Base-by-base conservation (phyloP, 139 green algal species). In the Micromonas pusilla region DNA sequence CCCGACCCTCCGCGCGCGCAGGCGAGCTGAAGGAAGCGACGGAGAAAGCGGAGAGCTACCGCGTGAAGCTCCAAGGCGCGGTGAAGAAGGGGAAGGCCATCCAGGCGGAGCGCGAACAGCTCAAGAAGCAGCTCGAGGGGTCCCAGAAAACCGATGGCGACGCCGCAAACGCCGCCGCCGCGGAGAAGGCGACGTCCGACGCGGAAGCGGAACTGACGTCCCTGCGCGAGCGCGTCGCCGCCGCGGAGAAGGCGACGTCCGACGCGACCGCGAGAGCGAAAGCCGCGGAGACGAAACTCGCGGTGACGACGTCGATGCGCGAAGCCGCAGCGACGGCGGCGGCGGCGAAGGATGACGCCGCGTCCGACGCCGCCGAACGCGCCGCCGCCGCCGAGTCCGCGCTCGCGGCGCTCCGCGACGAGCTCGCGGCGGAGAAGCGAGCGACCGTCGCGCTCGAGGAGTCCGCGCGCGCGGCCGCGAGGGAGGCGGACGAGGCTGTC, bases 181-280 rank as follows among this genome's bases (percentile, higher is more conserved):
- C n/a, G n/a, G n/a, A n/a, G 45, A 57, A 57, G 45, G 45, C 9
- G 45, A 57, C 45, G 45, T 9, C 16, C 45, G 45, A 57, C 45
- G n/a, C n/a, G n/a, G n/a, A n/a, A n/a, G n/a, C n/a, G n/a, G n/a
- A n/a, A n/a, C n/a, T n/a, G n/a, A n/a, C 45, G 45, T 57, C 16
- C 45, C 28, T 23, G 63, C 21, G 5, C 37, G 62, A 75, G 68
- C 38, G 60, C 2, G 20, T 6, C 25, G 68, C 26, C 4, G 68
- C 68, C 34, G 31, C 62, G 4, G 31, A 62, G 68, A 75, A 75
- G 30, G 68, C 34, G 37, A 75, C 60, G 30, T 36, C 68, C 4
- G 30, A 62, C 23, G 37, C 60, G 38, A 9, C 25, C 21, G 68
- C 60, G 38, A 33, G 25, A 3, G 32, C 33, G 28, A 53, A n/a